Percentiles rank a stretch among this genome's conserved stretches.
phyloP scores from a whole-genome alignment of 1,284 basidiomycete species.

The Sanghuangporus sanghuang region DNA sequence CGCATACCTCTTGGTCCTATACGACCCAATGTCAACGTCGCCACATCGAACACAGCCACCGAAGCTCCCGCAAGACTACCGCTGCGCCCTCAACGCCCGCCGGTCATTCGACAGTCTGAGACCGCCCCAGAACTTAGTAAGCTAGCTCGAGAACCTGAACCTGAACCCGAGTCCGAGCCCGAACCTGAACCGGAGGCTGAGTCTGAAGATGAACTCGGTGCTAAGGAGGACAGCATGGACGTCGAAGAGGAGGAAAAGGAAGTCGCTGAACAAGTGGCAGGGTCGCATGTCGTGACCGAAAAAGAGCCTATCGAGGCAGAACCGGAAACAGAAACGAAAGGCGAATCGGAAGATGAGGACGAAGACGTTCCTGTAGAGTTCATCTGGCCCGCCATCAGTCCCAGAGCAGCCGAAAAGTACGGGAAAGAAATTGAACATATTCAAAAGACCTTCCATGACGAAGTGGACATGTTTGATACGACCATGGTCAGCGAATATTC shows the following conservation, averaged over 20 bases:
- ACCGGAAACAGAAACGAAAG: slow-evolving; percentile 28
- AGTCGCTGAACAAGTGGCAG: slow-evolving; percentile 47
- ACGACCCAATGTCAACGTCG: slow-evolving; percentile 36
- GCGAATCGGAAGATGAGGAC: slow-evolving; percentile 38
- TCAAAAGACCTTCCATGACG: slow-evolving; percentile 70
- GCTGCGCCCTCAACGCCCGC: slow-evolving; percentile 31
- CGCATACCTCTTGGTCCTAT: slow-evolving; percentile 62
- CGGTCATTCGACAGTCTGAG: slow-evolving; percentile 33
- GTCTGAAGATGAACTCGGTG: neutral
- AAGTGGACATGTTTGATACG: slow-evolving; percentile 83
- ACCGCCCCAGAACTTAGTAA: slow-evolving; percentile 29
- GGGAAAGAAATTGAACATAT: slow-evolving; percentile 60
- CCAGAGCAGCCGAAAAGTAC: slow-evolving; percentile 51
- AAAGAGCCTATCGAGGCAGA: slow-evolving; percentile 21
- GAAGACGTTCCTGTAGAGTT: slow-evolving; percentile 32
- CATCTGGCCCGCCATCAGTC: slow-evolving; percentile 67
- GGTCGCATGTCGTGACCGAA: neutral
- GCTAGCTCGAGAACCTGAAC: slow-evolving; percentile 33
- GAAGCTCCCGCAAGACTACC: slow-evolving; percentile 23
- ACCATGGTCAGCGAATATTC: slow-evolving; percentile 99
- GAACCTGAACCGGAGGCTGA: slow-evolving; percentile 9
- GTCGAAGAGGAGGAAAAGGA: slow-evolving; percentile 48
- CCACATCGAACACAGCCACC: slow-evolving; percentile 23
- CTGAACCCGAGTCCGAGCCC: slow-evolving; percentile 23
- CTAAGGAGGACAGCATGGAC: neutral